Base-by-base conservation (phyloP, 2,329 filamentous ascomycete species). In the Tricladium varicosporioides region DNA sequence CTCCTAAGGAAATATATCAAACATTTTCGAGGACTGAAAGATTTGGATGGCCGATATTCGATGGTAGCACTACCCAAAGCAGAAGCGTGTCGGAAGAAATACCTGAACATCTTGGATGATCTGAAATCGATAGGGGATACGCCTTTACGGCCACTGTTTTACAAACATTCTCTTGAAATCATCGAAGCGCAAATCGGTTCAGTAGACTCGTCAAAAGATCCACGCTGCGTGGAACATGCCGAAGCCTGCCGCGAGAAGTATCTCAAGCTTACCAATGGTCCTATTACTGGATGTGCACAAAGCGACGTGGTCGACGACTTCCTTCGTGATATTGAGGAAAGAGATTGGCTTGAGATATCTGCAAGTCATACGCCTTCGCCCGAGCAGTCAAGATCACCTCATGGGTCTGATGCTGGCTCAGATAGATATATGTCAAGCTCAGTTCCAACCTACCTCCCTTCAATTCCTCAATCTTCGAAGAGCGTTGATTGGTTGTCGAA, bases 81-180 rank as follows among this genome's bases (percentile, higher is more conserved):
- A 18, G 47, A 43, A 11, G 15, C 31, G 5, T 47, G 48, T 32
- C 48, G 57, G 43, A 51, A 46, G 47, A 53, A 54, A 10, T 63
- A 61, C 32, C 19, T 65, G 10, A 15, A 50, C n/a, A 61, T 64
- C 18, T n/a, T 65, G 5, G 56, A 57, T 31, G 61, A 64, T 31
- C 63, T 58, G 36, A 46, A 56, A n/a, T 27, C 60, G 36, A 48
- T 54, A 14, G 51, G 53, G 5, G 33, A 53, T 9, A 54, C 48
- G 31, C 52, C 60, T 9, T 56, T 64, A 18, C 51, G 33, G 16
- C 50, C 59, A 27, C 57, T 54, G 5, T 59, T 60, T 16, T 65
- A 65, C 31, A 64, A 59, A 51, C 49, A 63, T 19, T 58, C 63
- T 15, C 27, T 64, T 16, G 58, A 62, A 16, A 57, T 65, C 2